Evolutionary conservation across 345 rosid genomes (phyloP), one percentile per base, ranked within the genome.

Genomic region (Salix brachista): DNA sequence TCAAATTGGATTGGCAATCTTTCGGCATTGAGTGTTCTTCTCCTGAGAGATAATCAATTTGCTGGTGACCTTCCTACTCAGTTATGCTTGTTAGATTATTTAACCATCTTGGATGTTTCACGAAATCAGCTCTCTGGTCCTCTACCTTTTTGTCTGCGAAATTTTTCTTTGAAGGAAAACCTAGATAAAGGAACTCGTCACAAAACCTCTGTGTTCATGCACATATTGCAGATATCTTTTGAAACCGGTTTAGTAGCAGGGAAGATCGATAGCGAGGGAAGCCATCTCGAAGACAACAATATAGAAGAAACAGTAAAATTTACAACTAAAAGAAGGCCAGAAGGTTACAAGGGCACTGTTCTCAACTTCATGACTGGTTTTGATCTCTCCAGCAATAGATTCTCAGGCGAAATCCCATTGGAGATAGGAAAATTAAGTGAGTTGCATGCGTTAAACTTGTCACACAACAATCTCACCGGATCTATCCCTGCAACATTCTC

Each of bases 401-500:
- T 64, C 67, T 21, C 34, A 13, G 67, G 67, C 14, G 3, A 64
- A 13, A 64, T 64, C 16, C 67, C 67, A 23, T 13, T 26, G 0
- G 67, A 28, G 12, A 23, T 64, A 8, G 67, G 67, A 64, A 64
- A 64, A 0, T 23, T 64, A 10, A 28, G 17, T 23, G 21, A 23
- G 18, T 4, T 64, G 5, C 67, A 4, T 10, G 37, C 75, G 4
- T 50, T 89, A 42, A 89, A 87, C 72, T 30, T 87, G 0, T 87
- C 90, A 21, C 74, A 77, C 50, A 89, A 87, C 9, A 64, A 58
- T 0, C 72, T 89, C 18, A 65, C 56, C 0, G 67, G 67, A 28
- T 0, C 61, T 1, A 75, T 87, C 52, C 90, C 90, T 3, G 0
- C 4, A 2, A 82, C 80, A 0, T 67, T 87, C 56, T 84, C 85